Evolutionary conservation across 2,329 filamentous ascomycete species (phyloP), one percentile per base, ranked within the genome.

Genomic region (Penicillium olsonii): DNA sequence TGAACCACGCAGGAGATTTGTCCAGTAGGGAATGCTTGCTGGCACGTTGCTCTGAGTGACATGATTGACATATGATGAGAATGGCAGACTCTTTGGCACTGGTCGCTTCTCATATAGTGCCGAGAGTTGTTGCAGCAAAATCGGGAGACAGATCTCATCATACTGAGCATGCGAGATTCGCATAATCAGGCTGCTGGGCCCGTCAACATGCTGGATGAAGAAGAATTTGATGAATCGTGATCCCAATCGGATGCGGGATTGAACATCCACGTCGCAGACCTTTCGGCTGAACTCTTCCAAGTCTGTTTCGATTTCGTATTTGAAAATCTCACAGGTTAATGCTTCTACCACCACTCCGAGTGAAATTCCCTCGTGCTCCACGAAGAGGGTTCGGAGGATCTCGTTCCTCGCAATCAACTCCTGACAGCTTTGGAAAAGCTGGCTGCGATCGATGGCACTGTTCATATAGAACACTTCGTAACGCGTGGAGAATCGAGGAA

Each of bases 91-190:
- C 19, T 61, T 52, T 1, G 62, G 56, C 2, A 73, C 53, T 2
- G 51, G 8, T 5, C 46, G 52, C 10, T 63, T 65, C 5, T 61
- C 45, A 37, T 76, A 81, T 5, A 84, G 63, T 0, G 73, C 72
- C 0, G 75, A 77, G 8, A 85, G 75, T 60, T 84, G 80, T 19
- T 73, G 73, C 27, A 84, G 75, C n/a, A 84, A 71, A 4, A 75
- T 65, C 0, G 81, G 81, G 5, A 85, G 75, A 55, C 79, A 84
- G 37, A 84, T 82, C 56, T 83, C 83, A 54, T 85, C 83, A 63
- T 85, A 85, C 56, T 85, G 82, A 0, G 83, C 79, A 62, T 85
- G 83, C 0, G 82, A 85, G 48, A 85, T 77, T 54, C 82, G 78
- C 67, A 84, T 75, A 37, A 46, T 41, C 2, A 78, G 75, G 22